Evolutionary conservation across 2,329 filamentous ascomycete genomes (phyloP), one percentile per base, ranked within the genome.

Genomic region (Ceratocystis variospora): DNA sequence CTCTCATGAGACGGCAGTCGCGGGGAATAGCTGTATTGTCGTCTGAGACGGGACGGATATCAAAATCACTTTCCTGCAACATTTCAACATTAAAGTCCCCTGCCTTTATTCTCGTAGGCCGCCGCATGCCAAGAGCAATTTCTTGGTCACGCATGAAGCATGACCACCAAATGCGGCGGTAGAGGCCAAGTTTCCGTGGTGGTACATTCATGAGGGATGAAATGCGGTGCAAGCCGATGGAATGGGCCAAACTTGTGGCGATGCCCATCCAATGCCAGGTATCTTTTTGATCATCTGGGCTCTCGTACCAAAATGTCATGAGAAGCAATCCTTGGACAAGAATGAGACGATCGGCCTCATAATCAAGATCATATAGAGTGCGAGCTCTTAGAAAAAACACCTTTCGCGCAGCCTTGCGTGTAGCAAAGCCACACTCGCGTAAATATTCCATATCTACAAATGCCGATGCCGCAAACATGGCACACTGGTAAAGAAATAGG

Each of bases 191-290:
- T 72, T 89, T 87, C 64, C 83, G 81, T 2, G 78, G 76, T 48
- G 88, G 82, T 83, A 96, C 90, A 71, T 83, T 86, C 7, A 89
- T 90, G 67, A 86, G 87, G 22, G 77, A 79, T 1, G 91, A 90
- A 71, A 96, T 89, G 69, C 92, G 88, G 75, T 97, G 91, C 19
- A 96, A 81, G 5, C 93, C 92, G 70, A 96, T 96, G 12, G 92
- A 96, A 75, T 96, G 90, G 64, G 91, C 92, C 61, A 96, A 79
- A 12, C 92, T 96, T 68, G 96, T 89, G 53, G 92, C 93, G 46
- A 96, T 90, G 19, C 93, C 93, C 89, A 96, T 96, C 93, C 92
- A 96, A 74, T 96, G 92, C 89, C 93, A 96, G 59, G 92, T 96
- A 74, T 96, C 93, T 75, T 96, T 96, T 73, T 96, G 90, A 74